These are phyloP conservation scores for Coffea eugenioides DNA, from an alignment of 257 asterid genomes.

Conservation along the genomic window DNA sequence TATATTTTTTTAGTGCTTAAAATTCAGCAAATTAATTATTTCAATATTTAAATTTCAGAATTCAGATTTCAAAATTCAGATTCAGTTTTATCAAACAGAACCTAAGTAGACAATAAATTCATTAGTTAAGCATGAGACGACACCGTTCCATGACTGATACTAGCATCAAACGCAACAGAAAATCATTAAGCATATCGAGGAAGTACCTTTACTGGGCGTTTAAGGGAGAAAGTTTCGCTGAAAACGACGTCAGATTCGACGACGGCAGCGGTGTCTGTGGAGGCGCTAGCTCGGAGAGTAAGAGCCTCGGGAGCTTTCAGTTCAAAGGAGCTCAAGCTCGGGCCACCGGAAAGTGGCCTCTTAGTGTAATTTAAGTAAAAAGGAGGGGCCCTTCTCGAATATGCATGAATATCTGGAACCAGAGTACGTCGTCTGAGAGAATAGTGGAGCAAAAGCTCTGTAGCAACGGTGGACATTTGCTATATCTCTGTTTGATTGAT, in stretches of 20 bases:
- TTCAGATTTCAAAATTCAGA: too few relatives aligned
- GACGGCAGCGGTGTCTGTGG: constrained; percentile 49
- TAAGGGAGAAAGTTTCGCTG: constrained; percentile 39
- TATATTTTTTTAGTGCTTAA: too few relatives aligned
- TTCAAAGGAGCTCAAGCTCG: constrained; percentile 34
- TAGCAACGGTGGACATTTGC: constrained; percentile 50
- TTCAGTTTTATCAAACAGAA: too few relatives aligned
- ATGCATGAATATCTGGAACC: constrained; percentile 19
- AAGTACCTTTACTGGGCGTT: constrained; percentile 32
- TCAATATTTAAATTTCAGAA: too few relatives aligned
- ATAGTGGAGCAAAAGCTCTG: constrained; percentile 35
- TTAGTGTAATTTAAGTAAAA: constrained; percentile 34
- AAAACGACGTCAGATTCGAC: constrained; percentile 43
- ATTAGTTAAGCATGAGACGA: neutral
- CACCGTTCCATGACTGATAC: neutral
- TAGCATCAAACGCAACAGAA: too few relatives aligned
- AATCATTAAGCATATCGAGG: neutral
- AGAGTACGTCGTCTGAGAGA: constrained; percentile 18
- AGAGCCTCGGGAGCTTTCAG: constrained; percentile 16
- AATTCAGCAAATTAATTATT: too few relatives aligned
- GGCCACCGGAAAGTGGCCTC: constrained; percentile 26
- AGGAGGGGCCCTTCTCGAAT: constrained; percentile 23
- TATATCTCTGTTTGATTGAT: neutral
- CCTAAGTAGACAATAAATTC: too few relatives aligned
- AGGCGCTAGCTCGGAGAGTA: constrained; percentile 31